Evolutionary conservation across 441 rosid genomes (phyloP), one percentile per base, ranked within the genome.

Genomic region (Pelargonium myrrhifolium): DNA sequence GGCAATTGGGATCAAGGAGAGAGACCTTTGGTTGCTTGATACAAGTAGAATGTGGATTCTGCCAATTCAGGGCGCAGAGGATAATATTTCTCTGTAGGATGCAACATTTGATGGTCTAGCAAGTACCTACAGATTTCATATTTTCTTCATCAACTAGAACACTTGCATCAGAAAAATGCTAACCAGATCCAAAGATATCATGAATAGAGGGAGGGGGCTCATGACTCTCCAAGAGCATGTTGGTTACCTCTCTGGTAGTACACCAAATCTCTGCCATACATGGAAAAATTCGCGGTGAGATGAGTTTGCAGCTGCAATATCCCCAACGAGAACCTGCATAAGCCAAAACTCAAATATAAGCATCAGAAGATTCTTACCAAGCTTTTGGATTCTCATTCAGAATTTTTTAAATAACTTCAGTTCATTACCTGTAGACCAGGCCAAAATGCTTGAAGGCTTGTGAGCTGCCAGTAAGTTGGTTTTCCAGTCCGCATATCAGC

Each of bases 361-460:
- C 72, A 73, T 61, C 69, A 75, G 68, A 74, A 35, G 42, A 70
- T 72, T 39, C 21, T 69, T 69, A 63, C 45, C 45, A 64, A 42
- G 56, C 35, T 20, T 64, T 59, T 24, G 65, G 65, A 47, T 6
- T 47, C 24, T 39, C 45, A 62, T 43, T 21, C 69, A 64, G 21
- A 26, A 47, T n/a, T 60, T 35, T 1, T 60, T 75, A n/a, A 21
- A 67, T 49, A 66, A 66, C 67, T 74, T 62, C 66, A 74, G 31
- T 72, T 60, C 72, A 79, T 71, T 79, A 81, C 98, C 89, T 93
- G 98, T 59, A 93, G 83, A 72, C 98, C 97, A 47, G 98, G 98
- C 98, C 98, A 93, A 81, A 93, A 93, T 65, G 98, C 97, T 84
- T 93, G 98, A 77, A 90, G 97, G 80, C 98, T 93, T 66, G 97